Percentiles rank a stretch among this genome's conserved stretches.
Conservation (phyloP, 306 rosid genomes). For the Malus sieversii region DNA sequence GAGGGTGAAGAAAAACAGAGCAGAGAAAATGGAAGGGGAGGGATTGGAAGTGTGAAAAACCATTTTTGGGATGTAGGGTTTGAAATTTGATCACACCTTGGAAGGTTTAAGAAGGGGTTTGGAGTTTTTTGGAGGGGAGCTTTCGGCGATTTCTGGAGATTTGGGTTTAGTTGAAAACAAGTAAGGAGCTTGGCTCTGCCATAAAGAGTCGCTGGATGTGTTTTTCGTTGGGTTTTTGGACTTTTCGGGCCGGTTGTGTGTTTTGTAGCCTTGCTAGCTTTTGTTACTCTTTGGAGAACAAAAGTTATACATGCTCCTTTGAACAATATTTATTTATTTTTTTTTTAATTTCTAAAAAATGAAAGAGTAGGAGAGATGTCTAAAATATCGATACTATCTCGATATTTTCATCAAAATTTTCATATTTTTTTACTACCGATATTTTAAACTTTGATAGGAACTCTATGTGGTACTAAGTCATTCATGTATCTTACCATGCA, state of each 20-base stretch:
- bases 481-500: too few relatives aligned
- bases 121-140: neutral
- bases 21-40: conserved; percentile 7
- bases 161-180: neutral
- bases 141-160: neutral
- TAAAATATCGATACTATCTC: too few relatives aligned
- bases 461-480: too few relatives aligned
- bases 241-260: neutral
- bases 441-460: too few relatives aligned
- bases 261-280: neutral
- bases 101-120: neutral
- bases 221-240: neutral
- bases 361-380: too few relatives aligned
- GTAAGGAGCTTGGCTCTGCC: neutral
- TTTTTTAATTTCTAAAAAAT: too few relatives aligned
- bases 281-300: neutral
- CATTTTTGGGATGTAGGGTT: conserved; percentile 32
- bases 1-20: conserved; percentile 8
- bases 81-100: neutral
- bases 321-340: neutral
- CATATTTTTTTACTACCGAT: too few relatives aligned
- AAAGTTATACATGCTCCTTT: neutral
- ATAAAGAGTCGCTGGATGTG: neutral
- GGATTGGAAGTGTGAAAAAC: conserved; percentile 13
- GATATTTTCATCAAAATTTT: too few relatives aligned